A percentile compares a stretch with the other conserved stretches of the same genome.
phyloP scores from a whole-genome alignment of 768 basidiomycete species.

The Leccinum uliginosum region DNA sequence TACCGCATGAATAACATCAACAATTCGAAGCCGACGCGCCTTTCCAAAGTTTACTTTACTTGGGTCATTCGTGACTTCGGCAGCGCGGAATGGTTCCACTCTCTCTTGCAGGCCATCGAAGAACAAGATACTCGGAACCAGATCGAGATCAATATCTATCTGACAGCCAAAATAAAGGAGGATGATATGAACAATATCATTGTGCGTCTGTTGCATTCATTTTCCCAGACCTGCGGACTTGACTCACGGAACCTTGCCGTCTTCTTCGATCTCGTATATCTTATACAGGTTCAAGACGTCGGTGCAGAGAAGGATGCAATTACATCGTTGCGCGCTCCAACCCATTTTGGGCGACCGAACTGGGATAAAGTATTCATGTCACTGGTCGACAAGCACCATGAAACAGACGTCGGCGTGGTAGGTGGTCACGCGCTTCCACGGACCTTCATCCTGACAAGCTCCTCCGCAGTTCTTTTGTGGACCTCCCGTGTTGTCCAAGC shows the following conservation, averaged over 20 bases:
- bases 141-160: constrained; percentile 93
- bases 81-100: constrained; percentile 91
- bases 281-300: constrained; percentile 70
- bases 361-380: constrained; percentile 73
- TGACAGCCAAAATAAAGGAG: constrained; percentile 86
- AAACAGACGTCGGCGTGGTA: constrained; percentile 88
- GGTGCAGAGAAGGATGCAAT: constrained; percentile 92
- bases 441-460: neutral
- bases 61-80: constrained; percentile 96
- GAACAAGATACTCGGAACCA: constrained; percentile 82
- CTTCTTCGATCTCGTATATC: neutral
- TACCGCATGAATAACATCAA: constrained; percentile 92
- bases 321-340: constrained; percentile 83
- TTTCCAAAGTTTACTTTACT: constrained; percentile 90
- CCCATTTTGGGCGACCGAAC: constrained; percentile 89
- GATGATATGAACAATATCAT: constrained; percentile 94
- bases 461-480: constrained; percentile 75
- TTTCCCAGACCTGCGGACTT: neutral
- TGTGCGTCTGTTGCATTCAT: constrained; percentile 36
- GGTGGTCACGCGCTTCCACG: neutral
- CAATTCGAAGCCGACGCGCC: constrained; percentile 66
- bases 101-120: constrained; percentile 87
- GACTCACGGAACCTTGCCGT: constrained; percentile 1
- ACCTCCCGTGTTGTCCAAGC: constrained; percentile 62
- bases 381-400: constrained; percentile 76